Conservation (phyloP, 805 yeast genomes). For the Schwanniomyces vanrijiae region DNA sequence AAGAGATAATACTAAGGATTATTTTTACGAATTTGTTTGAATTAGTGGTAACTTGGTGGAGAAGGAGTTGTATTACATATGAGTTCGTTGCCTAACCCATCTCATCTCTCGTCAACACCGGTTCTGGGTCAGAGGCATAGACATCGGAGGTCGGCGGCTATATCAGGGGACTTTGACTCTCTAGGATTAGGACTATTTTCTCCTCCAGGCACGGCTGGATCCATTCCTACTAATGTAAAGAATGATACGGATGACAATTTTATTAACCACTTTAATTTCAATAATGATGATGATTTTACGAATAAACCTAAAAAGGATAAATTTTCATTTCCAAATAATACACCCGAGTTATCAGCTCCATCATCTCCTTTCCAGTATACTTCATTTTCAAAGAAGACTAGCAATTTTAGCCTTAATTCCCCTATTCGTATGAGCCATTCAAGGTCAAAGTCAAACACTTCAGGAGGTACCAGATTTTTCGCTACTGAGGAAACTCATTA, state of each 20-base stretch:
- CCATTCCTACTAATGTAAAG: background rate
- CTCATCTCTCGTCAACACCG: constrained; percentile 10
- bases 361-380: constrained; percentile 1
- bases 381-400: constrained; percentile 14
- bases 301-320: constrained; percentile 16
- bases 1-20: background rate
- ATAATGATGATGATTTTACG: constrained; percentile 37
- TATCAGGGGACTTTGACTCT: constrained; percentile 79
- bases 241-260: constrained; percentile 4
- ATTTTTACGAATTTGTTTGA: background rate
- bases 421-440: constrained; percentile 30
- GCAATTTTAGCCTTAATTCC: constrained; percentile 24
- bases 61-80: constrained; percentile 1
- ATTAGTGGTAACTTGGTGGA: background rate
- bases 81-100: constrained; percentile 12
- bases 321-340: constrained; percentile 30
- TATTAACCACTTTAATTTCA: constrained; percentile 28
- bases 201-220: constrained; percentile 16
- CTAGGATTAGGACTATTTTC: constrained; percentile 38
- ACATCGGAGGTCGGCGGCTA: constrained; percentile 84
- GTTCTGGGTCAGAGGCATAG: constrained; percentile 47
- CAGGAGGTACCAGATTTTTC: constrained; percentile 23
- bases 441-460: constrained; percentile 18
- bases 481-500: constrained; percentile 28
- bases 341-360: constrained; percentile 13